These are phyloP conservation scores for Eimeria tenella DNA, from an alignment of 169 alveolate genomes.

Conservation along the genomic window DNA sequence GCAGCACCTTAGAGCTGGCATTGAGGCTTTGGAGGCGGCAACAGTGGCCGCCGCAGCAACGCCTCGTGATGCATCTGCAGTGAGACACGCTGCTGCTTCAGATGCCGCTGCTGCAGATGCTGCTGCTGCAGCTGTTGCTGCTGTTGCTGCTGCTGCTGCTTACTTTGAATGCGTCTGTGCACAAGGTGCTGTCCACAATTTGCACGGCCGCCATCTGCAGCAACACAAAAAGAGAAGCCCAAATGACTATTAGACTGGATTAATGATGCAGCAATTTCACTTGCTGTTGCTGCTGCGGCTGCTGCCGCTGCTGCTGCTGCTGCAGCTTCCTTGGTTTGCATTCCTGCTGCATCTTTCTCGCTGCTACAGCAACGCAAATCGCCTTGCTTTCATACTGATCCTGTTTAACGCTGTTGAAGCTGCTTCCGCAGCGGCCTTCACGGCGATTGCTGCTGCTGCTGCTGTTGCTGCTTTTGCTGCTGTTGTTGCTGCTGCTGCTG, in stretches of 20 bases:
- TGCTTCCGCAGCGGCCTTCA: not conserved
- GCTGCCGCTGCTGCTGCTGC: not conserved
- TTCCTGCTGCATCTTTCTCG: not conserved
- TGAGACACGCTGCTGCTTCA: too few relatives aligned
- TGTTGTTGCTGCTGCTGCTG: not conserved
- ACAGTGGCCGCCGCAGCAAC: slow-evolving; percentile 48
- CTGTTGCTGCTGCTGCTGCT: slow-evolving; percentile 25
- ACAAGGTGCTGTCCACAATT: slow-evolving; percentile 94
- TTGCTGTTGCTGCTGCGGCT: not conserved
- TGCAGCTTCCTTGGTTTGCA: not conserved
- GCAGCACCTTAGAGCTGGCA: not conserved
- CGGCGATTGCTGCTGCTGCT: not conserved
- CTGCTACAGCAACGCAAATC: too few relatives aligned
- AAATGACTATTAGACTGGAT: not conserved
- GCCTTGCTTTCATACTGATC: too few relatives aligned
- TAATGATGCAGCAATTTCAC: not conserved
- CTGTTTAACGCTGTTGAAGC: too few relatives aligned
- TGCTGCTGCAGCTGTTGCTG: slow-evolving; percentile 32
- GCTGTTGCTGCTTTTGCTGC: not conserved
- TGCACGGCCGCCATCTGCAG: slow-evolving; percentile 87
- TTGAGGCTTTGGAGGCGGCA: not conserved
- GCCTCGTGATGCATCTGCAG: not conserved
- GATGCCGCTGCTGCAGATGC: slow-evolving; percentile 18
- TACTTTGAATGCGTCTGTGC: slow-evolving; percentile 92
- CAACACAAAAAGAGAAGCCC: not conserved